Evolutionary conservation across 2,329 filamentous ascomycete genomes (phyloP), one percentile per base, ranked within the genome.

Genomic region (Alternaria metachromatica): DNA sequence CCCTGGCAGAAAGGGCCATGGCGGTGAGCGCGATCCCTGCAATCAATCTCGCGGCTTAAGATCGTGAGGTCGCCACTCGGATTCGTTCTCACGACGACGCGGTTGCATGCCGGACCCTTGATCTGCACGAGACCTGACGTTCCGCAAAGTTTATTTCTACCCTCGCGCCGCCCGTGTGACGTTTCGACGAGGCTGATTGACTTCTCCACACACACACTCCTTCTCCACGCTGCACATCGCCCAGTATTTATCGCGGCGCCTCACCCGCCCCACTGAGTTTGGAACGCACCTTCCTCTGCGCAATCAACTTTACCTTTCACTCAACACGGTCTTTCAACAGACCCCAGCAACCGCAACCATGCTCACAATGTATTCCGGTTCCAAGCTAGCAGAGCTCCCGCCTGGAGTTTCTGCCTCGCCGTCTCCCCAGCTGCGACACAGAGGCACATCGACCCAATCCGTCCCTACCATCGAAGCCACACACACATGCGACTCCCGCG

Each of bases 361-460:
- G 70, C 70, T 75, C 49, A 75, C 72, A 53, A 74, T 72, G 66
- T 72, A 66, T 46, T 70, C 71, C 25, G 66, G 66, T 43, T 65
- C 69, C 37, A 74, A 72, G 62, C 66, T 73, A 46, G 64, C 71
- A 41, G 70, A 64, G 60, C 66, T 74, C 28, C 72, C 72, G 53
- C 72, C 72, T 18, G 67, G 70, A 60, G 68, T 73, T 49, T 62
- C 56, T 13, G 41, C 64, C 20, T 60, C 65, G 26, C 59, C 62
- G 25, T 58, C 64, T n/a, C 58, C 65, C 49, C 63, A 60, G 43
- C 55, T 64, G 26, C 64, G 63, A 51, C 51, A 67, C 53, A 44
- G 70, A 61, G 58, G 65, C 53, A 48, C 67, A 12, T 68, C 67
- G n/a, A 68, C 66, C 12, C 45, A 64, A 13, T 55, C 60, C 18